Conservation (phyloP, 345 rosid species). For the Geranium brycei region DNA sequence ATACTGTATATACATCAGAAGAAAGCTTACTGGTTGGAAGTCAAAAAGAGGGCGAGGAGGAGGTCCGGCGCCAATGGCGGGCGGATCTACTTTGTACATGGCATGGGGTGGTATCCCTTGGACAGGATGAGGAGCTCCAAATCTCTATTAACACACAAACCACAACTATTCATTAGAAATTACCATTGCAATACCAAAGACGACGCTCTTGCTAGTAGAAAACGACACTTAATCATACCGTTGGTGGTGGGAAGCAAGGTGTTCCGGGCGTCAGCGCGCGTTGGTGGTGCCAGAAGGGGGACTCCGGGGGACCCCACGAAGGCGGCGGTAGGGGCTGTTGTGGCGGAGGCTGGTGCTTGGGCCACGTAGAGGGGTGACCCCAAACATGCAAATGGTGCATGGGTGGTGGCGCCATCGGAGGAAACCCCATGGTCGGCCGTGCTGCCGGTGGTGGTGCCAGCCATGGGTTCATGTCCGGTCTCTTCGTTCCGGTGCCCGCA, state of each 20-base stretch:
- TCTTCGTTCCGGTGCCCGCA: conserved; percentile 24
- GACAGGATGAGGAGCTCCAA: conserved; percentile 25
- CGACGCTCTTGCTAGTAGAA: no score
- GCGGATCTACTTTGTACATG: conserved; percentile 33
- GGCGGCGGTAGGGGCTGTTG: conserved; percentile 21
- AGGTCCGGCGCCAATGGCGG: conserved; percentile 31
- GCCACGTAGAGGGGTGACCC: conserved; percentile 91
- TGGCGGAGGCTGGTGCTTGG: conserved; percentile 41
- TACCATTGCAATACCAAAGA: no score
- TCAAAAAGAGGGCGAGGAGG: conserved; percentile 35
- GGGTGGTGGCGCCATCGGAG: conserved; percentile 27
- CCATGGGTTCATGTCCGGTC: conserved; percentile 35
- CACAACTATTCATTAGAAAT: background rate
- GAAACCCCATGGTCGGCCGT: conserved; percentile 51
- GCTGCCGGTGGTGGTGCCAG: conserved; percentile 23
- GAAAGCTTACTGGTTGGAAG: conserved; percentile 51
- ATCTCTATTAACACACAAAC: conserved; percentile 27
- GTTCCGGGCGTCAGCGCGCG: conserved; percentile 39
- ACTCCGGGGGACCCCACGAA: conserved; percentile 32
- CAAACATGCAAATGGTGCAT: conserved; percentile 61
- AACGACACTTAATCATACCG: no score
- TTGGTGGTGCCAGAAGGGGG: conserved; percentile 51
- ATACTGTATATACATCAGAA: background rate
- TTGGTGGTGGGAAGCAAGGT: conserved; percentile 44
- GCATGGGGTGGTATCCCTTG: conserved; percentile 43